phyloP scores from a whole-genome alignment of 2,329 filamentous ascomycete species.

The Lasiodiplodia citricola region DNA sequence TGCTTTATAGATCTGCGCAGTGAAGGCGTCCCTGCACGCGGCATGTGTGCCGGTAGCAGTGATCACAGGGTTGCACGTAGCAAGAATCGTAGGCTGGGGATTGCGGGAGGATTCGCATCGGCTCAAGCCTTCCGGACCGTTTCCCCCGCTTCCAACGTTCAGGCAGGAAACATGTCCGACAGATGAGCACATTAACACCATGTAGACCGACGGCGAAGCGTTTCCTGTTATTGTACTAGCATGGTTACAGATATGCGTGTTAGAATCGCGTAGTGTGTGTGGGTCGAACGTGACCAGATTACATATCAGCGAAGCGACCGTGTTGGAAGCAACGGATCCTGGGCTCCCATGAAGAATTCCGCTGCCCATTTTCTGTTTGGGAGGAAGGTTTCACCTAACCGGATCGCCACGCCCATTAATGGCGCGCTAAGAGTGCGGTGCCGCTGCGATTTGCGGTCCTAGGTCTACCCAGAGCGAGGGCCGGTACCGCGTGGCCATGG shows the following conservation, averaged over 20 bases:
- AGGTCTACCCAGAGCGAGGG: too few relatives aligned
- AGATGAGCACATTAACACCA: background rate
- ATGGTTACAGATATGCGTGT: background rate
- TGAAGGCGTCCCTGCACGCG: background rate
- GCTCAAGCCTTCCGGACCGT: background rate
- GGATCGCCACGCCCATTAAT: too few relatives aligned
- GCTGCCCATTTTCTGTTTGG: background rate
- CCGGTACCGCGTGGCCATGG: too few relatives aligned
- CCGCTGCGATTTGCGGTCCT: too few relatives aligned
- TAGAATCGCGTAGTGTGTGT: background rate
- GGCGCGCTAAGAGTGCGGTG: too few relatives aligned
- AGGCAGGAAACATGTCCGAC: background rate
- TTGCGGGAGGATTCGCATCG: background rate
- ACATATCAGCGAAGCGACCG: slow-evolving; percentile 1
- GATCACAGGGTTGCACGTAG: background rate
- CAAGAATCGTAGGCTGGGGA: background rate
- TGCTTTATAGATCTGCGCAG: background rate
- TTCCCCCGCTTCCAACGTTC: background rate
- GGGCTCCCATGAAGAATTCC: background rate
- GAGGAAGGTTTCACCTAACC: background rate
- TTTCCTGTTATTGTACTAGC: background rate
- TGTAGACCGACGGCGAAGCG: background rate
- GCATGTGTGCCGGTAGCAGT: too few relatives aligned
- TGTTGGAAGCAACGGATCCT: background rate
- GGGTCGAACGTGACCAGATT: background rate